phyloP scores from a whole-genome alignment of 2,329 filamentous ascomycete species.

The Triangularia verruculosa region DNA sequence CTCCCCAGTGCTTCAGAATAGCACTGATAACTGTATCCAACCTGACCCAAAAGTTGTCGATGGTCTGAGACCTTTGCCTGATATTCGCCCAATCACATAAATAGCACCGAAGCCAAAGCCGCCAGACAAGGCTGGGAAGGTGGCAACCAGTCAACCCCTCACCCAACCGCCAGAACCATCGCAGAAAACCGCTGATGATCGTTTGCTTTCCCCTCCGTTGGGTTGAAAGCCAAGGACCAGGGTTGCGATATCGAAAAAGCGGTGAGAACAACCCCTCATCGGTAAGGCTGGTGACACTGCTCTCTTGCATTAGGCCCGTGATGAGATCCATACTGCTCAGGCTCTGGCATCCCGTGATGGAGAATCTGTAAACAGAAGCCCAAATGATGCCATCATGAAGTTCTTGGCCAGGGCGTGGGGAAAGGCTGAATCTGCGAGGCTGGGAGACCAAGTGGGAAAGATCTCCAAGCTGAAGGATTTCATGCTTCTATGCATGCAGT shows the following conservation, averaged over 20 bases:
- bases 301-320: background rate
- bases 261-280: constrained; percentile 6
- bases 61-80: background rate
- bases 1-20: background rate
- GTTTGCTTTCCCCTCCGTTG: background rate
- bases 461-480: constrained; percentile 1
- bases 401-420: background rate
- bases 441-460: background rate
- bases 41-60: too few species aligned
- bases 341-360: constrained; percentile 4
- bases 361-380: background rate
- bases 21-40: background rate
- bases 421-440: background rate
- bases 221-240: background rate
- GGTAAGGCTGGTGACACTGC: constrained; percentile 12
- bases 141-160: background rate
- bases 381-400: constrained; percentile 6
- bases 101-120: background rate
- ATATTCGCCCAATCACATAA: background rate
- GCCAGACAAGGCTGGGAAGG: constrained; percentile 4
- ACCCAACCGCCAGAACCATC: background rate
- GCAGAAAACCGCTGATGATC: background rate
- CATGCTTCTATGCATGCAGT: background rate
- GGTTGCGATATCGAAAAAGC: background rate
- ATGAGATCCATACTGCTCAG: constrained; percentile 1